A percentile compares a stretch with the other conserved stretches of the same genome.
phyloP scores from a whole-genome alignment of 768 basidiomycete species.

The Clitopilus passeckerianus region DNA sequence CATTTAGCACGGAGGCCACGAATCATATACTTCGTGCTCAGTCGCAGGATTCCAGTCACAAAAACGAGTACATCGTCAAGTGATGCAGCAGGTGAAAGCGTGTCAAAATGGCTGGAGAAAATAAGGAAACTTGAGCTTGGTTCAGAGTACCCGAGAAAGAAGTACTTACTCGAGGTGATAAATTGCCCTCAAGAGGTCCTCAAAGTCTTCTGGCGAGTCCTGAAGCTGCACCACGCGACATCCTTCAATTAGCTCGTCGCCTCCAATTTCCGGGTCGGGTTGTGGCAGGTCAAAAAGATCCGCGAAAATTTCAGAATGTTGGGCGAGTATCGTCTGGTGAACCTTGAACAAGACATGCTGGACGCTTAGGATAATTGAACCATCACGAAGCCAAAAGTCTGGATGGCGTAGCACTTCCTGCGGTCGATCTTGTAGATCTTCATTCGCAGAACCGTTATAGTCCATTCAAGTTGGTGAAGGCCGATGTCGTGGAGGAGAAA shows the following conservation, averaged over 20 bases:
- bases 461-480: neutral
- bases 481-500: neutral
- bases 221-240: constrained; percentile 47
- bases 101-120: constrained; percentile 29
- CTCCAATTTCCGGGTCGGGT: constrained; percentile 20
- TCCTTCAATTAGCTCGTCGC: constrained; percentile 36
- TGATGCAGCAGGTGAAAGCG: constrained; percentile 26
- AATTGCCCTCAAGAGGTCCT: constrained; percentile 43
- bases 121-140: neutral
- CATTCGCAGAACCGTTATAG: neutral
- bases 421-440: constrained; percentile 3
- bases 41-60: constrained; percentile 50
- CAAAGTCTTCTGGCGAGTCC: constrained; percentile 42
- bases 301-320: constrained; percentile 62
- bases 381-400: constrained; percentile 42
- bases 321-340: constrained; percentile 39
- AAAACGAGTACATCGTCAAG: constrained; percentile 40
- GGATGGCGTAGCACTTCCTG: constrained; percentile 13
- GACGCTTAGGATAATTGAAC: constrained; percentile 38
- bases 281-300: constrained; percentile 59
- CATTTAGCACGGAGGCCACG: constrained; percentile 46
- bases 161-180: constrained; percentile 41
- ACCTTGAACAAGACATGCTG: constrained; percentile 36
- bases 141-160: neutral
- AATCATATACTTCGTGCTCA: constrained; percentile 62